Evolutionary conservation across 2,329 filamentous ascomycete genomes (phyloP).

Genomic region (Fusarium neocosmosporiellum): DNA sequence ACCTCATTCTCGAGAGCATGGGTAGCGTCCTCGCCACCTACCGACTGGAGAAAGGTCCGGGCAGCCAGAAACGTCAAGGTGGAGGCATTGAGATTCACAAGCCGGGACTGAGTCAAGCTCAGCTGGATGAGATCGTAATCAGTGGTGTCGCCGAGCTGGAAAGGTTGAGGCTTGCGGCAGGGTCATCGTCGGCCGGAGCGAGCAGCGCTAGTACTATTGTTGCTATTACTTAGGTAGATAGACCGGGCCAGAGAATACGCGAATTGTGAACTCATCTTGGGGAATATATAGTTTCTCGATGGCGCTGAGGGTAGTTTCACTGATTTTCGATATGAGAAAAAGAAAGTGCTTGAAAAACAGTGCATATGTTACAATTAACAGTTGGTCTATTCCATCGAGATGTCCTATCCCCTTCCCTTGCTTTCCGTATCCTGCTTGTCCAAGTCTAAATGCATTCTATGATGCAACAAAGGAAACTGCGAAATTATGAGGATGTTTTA

Average conservation of each 20-base stretch:
- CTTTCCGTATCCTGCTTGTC: background rate
- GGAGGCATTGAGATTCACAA: constrained; percentile 1
- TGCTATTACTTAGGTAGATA: background rate
- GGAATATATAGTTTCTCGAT: background rate
- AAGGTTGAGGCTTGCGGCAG: background rate
- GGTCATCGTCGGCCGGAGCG: background rate
- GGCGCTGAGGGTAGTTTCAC: background rate
- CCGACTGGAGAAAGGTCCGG: background rate
- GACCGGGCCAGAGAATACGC: background rate
- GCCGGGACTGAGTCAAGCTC: background rate
- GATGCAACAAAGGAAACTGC: background rate
- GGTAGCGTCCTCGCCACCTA: background rate
- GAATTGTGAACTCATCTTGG: background rate
- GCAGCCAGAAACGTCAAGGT: background rate
- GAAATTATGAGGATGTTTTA: background rate
- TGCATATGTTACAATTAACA: background rate
- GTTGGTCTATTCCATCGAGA: background rate
- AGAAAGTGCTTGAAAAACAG: background rate
- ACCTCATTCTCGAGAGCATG: background rate
- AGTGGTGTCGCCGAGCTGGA: background rate
- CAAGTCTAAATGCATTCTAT: background rate
- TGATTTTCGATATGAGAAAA: background rate
- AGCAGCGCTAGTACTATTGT: background rate
- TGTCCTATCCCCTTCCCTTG: background rate
- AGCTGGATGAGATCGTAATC: constrained; percentile 1